Evolutionary conservation across 805 yeast species (phyloP).

Genomic region (Lachancea meyersii): DNA sequence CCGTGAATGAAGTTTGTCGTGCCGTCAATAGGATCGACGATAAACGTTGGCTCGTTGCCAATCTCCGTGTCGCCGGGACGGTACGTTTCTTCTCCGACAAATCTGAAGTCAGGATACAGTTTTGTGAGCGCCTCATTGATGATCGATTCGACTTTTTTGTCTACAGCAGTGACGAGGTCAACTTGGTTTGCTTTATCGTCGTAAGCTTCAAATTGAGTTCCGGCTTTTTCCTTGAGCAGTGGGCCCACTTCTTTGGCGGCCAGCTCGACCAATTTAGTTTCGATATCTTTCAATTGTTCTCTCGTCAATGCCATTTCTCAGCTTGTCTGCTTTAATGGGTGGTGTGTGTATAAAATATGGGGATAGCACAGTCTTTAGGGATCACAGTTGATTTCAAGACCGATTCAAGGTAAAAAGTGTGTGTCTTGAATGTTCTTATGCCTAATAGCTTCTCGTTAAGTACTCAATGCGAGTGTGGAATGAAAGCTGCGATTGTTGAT

Average conservation of each 20-base stretch:
- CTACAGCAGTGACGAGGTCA: constrained; percentile 57
- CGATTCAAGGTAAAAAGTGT: too few species aligned
- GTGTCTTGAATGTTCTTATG: too few species aligned
- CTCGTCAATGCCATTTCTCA: constrained; percentile 16
- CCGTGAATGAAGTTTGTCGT: constrained; percentile 60
- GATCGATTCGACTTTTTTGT: constrained; percentile 45
- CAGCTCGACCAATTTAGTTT: constrained; percentile 19
- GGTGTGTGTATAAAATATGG: too few species aligned
- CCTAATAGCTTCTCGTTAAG: too few species aligned
- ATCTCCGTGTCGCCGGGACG: constrained; percentile 43
- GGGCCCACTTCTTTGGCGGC: constrained; percentile 26
- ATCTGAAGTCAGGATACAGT: constrained; percentile 44
- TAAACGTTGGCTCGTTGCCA: constrained; percentile 50
- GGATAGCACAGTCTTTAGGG: background rate
- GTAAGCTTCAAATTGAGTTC: constrained; percentile 33
- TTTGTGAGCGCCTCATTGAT: constrained; percentile 28
- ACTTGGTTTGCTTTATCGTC: constrained; percentile 57
- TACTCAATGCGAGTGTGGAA: too few species aligned
- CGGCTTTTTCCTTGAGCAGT: constrained; percentile 22
- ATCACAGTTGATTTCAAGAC: too few species aligned
- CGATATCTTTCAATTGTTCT: constrained; percentile 25
- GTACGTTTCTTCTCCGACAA: constrained; percentile 59
- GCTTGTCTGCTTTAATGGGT: background rate
- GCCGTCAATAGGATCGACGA: constrained; percentile 62
- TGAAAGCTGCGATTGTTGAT: too few species aligned